phyloP scores from a whole-genome alignment of 1,284 basidiomycete species.

The Ceratobasidium sp. region DNA sequence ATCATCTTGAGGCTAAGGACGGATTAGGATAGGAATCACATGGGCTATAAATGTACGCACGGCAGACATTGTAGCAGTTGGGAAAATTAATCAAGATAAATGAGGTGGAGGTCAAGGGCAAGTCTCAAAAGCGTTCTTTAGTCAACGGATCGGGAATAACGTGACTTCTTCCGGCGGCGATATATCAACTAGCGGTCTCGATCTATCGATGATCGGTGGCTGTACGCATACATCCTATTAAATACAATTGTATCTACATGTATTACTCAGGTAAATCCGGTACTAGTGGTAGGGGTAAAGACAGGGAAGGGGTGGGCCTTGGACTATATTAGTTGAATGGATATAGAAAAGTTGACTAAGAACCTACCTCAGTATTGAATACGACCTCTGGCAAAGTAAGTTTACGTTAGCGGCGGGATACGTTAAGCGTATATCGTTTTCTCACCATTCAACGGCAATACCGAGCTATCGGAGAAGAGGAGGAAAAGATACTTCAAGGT shows the following conservation, averaged over 20 bases:
- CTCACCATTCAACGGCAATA: conserved; percentile 77
- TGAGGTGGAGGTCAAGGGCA: conserved; percentile 33
- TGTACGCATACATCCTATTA: conserved; percentile 9
- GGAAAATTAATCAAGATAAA: background rate
- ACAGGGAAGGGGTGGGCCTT: conserved; percentile 74
- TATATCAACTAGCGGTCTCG: conserved; percentile 22
- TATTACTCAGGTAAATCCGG: conserved; percentile 57
- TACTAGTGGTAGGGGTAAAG: conserved; percentile 61
- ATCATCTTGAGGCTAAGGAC: conserved; percentile 31
- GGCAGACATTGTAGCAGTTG: conserved; percentile 20
- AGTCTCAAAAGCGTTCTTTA: background rate
- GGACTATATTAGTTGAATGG: background rate
- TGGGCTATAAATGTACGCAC: conserved; percentile 9
- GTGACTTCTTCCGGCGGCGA: background rate
- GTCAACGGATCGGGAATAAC: conserved; percentile 20
- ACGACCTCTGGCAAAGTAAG: conserved; percentile 68
- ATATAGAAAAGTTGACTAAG: conserved; percentile 19
- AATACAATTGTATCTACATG: background rate
- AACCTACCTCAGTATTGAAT: conserved; percentile 85
- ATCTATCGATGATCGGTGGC: conserved; percentile 37
- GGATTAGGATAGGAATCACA: conserved; percentile 10
- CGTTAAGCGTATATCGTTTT: background rate
- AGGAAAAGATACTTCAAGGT: conserved; percentile 94
- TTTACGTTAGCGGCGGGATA: background rate
- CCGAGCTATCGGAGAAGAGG: conserved; percentile 79